phyloP scores from a whole-genome alignment of 2,329 filamentous ascomycete species.

The Beauveria caledonica region DNA sequence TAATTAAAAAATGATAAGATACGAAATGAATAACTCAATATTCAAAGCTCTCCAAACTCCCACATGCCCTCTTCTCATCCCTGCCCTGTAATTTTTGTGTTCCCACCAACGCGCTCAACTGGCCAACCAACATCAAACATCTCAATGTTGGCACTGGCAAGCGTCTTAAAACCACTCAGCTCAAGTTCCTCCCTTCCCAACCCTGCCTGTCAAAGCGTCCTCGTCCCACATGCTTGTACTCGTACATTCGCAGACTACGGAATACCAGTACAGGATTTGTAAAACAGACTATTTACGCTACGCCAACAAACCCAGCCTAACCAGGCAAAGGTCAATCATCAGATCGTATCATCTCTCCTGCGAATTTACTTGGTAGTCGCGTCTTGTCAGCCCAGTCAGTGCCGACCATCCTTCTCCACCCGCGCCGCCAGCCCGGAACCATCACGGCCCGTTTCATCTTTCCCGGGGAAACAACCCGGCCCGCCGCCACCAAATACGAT shows the following conservation, averaged over 20 bases:
- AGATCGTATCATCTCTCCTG: not conserved
- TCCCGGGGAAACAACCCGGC: constrained; percentile 20
- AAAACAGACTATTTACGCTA: not conserved
- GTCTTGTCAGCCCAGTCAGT: not conserved
- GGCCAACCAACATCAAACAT: too few species aligned
- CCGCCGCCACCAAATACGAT: not conserved
- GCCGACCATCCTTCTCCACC: not conserved
- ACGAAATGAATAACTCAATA: not conserved
- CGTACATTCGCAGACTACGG: not conserved
- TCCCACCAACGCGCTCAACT: too few species aligned
- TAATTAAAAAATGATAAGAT: not conserved
- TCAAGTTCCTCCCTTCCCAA: not conserved
- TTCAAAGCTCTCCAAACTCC: too few species aligned
- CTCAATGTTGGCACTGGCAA: too few species aligned
- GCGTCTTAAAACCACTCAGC: too few species aligned
- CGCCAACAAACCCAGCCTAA: too few species aligned
- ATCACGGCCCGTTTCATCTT: constrained; percentile 20
- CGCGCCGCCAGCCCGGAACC: constrained; percentile 11
- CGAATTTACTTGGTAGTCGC: too few species aligned
- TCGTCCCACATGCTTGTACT: not conserved
- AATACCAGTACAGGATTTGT: too few species aligned
- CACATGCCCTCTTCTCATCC: not conserved
- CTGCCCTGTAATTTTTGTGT: not conserved
- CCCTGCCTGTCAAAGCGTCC: not conserved
- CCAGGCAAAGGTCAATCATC: too few species aligned